Conservation (phyloP, 768 basidiomycete species). For the Rubroboletus pulcherrimus region DNA sequence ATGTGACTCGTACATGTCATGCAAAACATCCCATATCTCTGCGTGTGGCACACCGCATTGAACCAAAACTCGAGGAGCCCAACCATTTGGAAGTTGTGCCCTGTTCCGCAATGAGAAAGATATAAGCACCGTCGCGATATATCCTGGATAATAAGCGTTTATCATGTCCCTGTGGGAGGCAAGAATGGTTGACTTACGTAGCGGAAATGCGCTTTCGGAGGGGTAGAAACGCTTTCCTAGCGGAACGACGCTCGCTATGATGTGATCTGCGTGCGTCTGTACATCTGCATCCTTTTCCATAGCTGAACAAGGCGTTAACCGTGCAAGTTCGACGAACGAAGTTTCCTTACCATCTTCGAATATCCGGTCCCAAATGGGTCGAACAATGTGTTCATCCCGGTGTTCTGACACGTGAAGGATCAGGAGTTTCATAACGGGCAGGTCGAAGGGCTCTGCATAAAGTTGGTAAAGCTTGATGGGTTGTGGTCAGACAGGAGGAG, state of each 20-base stretch:
- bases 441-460: conserved; percentile 83
- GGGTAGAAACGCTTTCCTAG: conserved; percentile 87
- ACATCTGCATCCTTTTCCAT: conserved; percentile 55
- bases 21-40: conserved; percentile 82
- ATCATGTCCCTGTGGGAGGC: background rate
- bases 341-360: conserved; percentile 66
- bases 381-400: conserved; percentile 74
- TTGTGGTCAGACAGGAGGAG: conserved; percentile 10
- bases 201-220: conserved; percentile 85
- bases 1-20: conserved; percentile 86
- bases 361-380: conserved; percentile 86
- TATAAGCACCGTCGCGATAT: conserved; percentile 72
- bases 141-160: conserved; percentile 44
- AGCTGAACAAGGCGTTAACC: conserved; percentile 34
- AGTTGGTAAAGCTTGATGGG: conserved; percentile 71
- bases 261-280: conserved; percentile 53
- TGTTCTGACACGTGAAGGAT: conserved; percentile 94
- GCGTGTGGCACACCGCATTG: conserved; percentile 79
- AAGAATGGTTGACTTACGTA: conserved; percentile 50
- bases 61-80: conserved; percentile 75
- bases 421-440: conserved; percentile 79
- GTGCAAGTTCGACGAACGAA: background rate
- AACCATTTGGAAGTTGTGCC: conserved; percentile 62
- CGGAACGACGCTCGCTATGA: conserved; percentile 61
- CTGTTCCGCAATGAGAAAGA: conserved; percentile 64